Evolutionary conservation across 1,284 basidiomycete genomes (phyloP).

Genomic region (Lignosus rhinocerotis): DNA sequence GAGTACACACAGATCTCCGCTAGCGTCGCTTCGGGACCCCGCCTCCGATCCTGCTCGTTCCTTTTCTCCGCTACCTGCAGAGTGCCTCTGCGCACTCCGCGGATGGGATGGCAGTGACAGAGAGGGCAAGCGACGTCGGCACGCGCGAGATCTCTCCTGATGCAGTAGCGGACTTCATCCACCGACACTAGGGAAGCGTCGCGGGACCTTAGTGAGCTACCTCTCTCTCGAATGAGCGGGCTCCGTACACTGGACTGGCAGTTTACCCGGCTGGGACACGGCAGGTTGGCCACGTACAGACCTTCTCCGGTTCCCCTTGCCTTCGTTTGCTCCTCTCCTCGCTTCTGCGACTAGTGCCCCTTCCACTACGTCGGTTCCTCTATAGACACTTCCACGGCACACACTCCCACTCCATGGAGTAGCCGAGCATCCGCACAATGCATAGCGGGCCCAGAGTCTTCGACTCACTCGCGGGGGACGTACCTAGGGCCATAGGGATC

Average conservation of each 20-base stretch:
- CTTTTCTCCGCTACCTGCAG: slow-evolving; percentile 32
- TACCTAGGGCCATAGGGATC: slow-evolving; percentile 18
- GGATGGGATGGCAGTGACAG: slow-evolving; percentile 11
- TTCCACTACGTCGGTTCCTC: not conserved
- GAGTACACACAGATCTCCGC: slow-evolving; percentile 43
- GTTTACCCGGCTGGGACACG: slow-evolving; percentile 12
- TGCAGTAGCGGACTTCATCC: slow-evolving; percentile 24
- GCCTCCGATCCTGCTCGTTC: slow-evolving; percentile 24
- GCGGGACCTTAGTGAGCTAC: slow-evolving; percentile 35
- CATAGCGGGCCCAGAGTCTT: slow-evolving; percentile 38
- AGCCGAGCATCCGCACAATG: slow-evolving; percentile 38
- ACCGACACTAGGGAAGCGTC: slow-evolving; percentile 48
- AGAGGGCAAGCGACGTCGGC: slow-evolving; percentile 47
- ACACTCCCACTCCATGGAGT: slow-evolving; percentile 20
- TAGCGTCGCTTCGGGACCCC: slow-evolving; percentile 49
- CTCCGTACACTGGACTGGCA: slow-evolving; percentile 32
- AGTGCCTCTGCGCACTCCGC: slow-evolving; percentile 24
- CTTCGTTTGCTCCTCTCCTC: slow-evolving; percentile 36
- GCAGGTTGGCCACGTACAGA: slow-evolving; percentile 41
- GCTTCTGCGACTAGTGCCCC: slow-evolving; percentile 19
- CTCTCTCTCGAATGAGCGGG: slow-evolving; percentile 32
- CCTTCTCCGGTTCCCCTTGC: slow-evolving; percentile 32
- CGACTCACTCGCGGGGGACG: slow-evolving; percentile 37
- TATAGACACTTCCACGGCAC: slow-evolving; percentile 9
- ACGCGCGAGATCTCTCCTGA: slow-evolving; percentile 39